These are phyloP conservation scores for Penicillium malachiteum DNA, from an alignment of 495 filamentous ascomycete genomes.

Conservation along the genomic window DNA sequence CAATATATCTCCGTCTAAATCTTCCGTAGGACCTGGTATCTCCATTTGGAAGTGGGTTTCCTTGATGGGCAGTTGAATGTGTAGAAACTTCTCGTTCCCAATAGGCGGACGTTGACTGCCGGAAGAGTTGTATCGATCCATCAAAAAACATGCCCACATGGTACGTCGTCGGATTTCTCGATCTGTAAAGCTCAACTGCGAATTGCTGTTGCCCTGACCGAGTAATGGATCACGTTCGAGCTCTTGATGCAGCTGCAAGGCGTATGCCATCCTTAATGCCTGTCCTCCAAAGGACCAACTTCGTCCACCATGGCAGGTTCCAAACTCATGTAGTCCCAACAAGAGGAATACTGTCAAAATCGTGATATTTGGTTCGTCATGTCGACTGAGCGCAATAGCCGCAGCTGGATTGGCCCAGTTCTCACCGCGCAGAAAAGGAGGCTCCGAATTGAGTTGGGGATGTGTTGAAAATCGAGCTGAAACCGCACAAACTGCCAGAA, in stretches of 20 bases:
- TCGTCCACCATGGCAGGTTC: conserved; percentile 91
- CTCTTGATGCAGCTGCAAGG: conserved; percentile 89
- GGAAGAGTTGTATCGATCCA: conserved; percentile 97
- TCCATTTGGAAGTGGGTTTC: conserved; percentile 90
- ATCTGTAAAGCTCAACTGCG: conserved; percentile 83
- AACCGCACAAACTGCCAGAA: conserved; percentile 88
- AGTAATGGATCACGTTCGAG: conserved; percentile 78
- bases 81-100: conserved; percentile 81
- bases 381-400: conserved; percentile 78
- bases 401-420: conserved; percentile 83
- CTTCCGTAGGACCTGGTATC: conserved; percentile 84
- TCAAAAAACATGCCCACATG: conserved; percentile 97
- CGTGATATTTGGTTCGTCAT: conserved; percentile 94
- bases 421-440: conserved; percentile 87
- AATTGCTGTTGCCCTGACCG: conserved; percentile 55
- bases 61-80: conserved; percentile 86
- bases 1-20: conserved; percentile 69
- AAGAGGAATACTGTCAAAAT: conserved; percentile 86
- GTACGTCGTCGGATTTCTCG: conserved; percentile 87
- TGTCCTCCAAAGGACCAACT: conserved; percentile 96
- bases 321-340: conserved; percentile 91
- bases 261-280: conserved; percentile 95
- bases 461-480: conserved; percentile 95
- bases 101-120: conserved; percentile 94
- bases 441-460: conserved; percentile 77